Base-by-base conservation (phyloP, 1,284 basidiomycete genomes). In the Puccinia novopanici region DNA sequence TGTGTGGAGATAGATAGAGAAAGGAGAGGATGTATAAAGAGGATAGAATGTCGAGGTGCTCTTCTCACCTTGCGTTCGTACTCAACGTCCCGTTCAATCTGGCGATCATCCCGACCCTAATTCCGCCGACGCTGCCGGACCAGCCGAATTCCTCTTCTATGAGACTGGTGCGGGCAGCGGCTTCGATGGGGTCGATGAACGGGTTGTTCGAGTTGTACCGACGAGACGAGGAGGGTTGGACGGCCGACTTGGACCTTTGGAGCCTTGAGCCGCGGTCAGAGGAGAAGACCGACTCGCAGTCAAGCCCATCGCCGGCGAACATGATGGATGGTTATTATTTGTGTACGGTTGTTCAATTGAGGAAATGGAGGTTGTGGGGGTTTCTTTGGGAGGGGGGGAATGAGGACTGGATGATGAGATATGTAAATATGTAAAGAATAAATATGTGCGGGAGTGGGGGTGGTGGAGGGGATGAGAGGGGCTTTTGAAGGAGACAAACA, bases 111-210 rank as follows among this genome's bases (percentile, higher is more conserved):
- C 12, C 76, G 65, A 24, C 76, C 48, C 76, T 71, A 9, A 79
- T 79, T 5, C 76, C 76, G 22, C 76, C 68, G 0, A 72, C 65
- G 9, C 63, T 70, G 24, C 76, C 76, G 10, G 67, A 71, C 76
- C 76, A 79, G 42, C 76, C 76, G 54, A 79, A 79, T 52, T 71
- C 68, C 27, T 79, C 76, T n/a, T 79, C 76, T 37, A 67, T 55
- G 19, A 77, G 15, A 22, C 42, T 50, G 50, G 70, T 48, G 24
- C 65, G 42, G 30, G 61, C 50, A 24, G 63, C 61, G 6, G 61
- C 37, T 57, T 77, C 30, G 48, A 54, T 34, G 15, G 63, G 45
- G 17, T 77, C 75, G 45, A 67, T 30, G 27, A 77, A 67, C 1
- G 75, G 63, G 22, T 70, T 70, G 57, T 45, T 75, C 22, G 61